Evolutionary conservation across 1,139 yeast genomes (phyloP).

Genomic region (Candida glucosophila): DNA sequence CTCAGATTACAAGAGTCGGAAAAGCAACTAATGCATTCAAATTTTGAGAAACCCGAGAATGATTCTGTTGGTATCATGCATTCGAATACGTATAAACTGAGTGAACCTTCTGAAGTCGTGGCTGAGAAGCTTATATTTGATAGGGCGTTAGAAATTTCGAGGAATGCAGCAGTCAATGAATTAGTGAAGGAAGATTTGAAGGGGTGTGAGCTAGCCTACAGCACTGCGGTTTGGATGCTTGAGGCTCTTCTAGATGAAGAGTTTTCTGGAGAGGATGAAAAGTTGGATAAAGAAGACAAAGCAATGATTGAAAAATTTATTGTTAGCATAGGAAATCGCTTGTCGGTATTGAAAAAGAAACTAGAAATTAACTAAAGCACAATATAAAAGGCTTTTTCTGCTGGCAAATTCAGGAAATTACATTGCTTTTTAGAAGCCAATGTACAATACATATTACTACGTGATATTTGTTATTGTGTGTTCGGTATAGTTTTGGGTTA

Average conservation of each 20-base stretch:
- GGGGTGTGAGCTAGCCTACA: constrained; percentile 82
- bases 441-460: too few species aligned
- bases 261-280: constrained; percentile 19
- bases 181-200: constrained; percentile 64
- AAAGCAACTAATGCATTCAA: constrained; percentile 13
- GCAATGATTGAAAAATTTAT: constrained; percentile 71
- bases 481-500: too few species aligned
- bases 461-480: too few species aligned
- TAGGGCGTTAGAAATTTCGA: constrained; percentile 85
- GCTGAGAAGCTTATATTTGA: constrained; percentile 87
- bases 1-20: constrained; percentile 47
- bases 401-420: too few species aligned
- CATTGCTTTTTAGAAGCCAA: too few species aligned
- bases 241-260: constrained; percentile 71
- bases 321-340: constrained; percentile 62
- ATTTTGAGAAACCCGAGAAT: constrained; percentile 2
- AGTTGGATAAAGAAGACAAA: constrained; percentile 61
- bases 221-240: constrained; percentile 92
- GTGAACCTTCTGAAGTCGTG: constrained; percentile 35
- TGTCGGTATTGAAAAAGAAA: constrained; percentile 49
- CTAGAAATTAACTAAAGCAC: constrained; percentile 10
- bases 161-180: constrained; percentile 86
- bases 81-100: constrained; percentile 3
- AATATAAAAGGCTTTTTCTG: too few species aligned
- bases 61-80: constrained; percentile 2